Base-by-base conservation (phyloP, 2,329 filamentous ascomycete genomes). In the Periglandula ipomoeae region DNA sequence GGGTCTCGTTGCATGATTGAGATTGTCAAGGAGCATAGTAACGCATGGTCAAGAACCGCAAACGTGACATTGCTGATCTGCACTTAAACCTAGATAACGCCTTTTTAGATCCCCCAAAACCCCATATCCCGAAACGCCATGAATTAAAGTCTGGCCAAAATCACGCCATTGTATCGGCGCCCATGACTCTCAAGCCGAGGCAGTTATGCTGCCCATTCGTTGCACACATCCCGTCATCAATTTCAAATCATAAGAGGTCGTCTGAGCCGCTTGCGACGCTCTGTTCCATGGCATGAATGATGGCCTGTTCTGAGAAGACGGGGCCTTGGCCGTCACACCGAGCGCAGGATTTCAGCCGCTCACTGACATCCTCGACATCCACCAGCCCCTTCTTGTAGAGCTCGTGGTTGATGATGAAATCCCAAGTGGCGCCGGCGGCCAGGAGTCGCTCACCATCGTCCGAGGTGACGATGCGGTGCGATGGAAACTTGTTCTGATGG, bases 261-360 rank as follows among this genome's bases (percentile, higher is more conserved):
- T 95, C 89, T 41, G 81, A 85, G 17, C 85, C 85, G 56, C 80
- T 82, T 20, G 83, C 81, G 26, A 86, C 83, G 60, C 89, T 91
- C 58, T 85, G 78, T 64, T 88, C 79, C 54, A 97, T 90, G 15
- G 87, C 88, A 52, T 74, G 71, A 39, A 81, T 65, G 15, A 97
- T 84, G 40, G 81, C 79, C 22, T 76, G 70, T 65, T 95, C 90
- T 52, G 86, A 83, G 58, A 95, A 95, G 37, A 93, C 89, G 2
- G 90, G 90, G 0, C 90, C 86, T 61, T 89, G 84, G 2, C 89
- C 90, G 66, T 96, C 87, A 63, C 89, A 95, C 59, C 83, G 81
- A 17, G 88, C 87, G 58, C 79, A 70, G 17, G 76, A 73, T 70
- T 88, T 90, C 47, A 97, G 70, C 11, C 82, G 74, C 60, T 93